Conservation (phyloP, 148 eudicot genomes). For the Rhododendron henanense region DNA sequence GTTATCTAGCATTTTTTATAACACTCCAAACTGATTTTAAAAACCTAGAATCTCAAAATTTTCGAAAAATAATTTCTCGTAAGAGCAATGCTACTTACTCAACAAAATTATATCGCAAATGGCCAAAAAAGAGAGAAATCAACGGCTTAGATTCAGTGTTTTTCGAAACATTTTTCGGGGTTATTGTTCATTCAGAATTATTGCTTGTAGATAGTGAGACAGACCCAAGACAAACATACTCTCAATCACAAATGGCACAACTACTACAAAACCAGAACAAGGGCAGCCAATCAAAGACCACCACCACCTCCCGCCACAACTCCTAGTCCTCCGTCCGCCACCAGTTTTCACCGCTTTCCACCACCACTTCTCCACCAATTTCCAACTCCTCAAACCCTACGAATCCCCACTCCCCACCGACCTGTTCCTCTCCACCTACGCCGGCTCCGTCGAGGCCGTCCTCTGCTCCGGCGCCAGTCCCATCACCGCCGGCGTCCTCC, state of each 20-base stretch:
- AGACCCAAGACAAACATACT: too few species aligned
- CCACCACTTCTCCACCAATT: constrained; percentile 25
- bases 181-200: too few species aligned
- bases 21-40: too few species aligned
- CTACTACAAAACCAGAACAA: not conserved
- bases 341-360: constrained; percentile 22
- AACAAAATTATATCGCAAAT: too few species aligned
- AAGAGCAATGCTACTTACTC: too few species aligned
- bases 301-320: not conserved
- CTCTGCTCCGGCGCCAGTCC: constrained; percentile 20
- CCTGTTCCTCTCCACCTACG: constrained; percentile 28
- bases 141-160: too few species aligned
- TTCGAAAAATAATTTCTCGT: too few species aligned
- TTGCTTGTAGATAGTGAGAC: too few species aligned
- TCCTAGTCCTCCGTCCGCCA: constrained; percentile 47
- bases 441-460: constrained; percentile 27
- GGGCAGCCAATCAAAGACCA: not conserved
- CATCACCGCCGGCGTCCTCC: constrained; percentile 29
- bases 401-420: constrained; percentile 40
- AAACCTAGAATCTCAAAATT: too few species aligned
- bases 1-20: too few species aligned
- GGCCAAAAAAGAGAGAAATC: too few species aligned
- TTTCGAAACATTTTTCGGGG: too few species aligned
- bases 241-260: not conserved
- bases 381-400: constrained; percentile 44